A percentile compares a stretch with the other conserved stretches of the same genome.
These are phyloP conservation scores for Pythium angustatum DNA, from an alignment of 352 stramenopile genomes.

Conservation along the genomic window DNA sequence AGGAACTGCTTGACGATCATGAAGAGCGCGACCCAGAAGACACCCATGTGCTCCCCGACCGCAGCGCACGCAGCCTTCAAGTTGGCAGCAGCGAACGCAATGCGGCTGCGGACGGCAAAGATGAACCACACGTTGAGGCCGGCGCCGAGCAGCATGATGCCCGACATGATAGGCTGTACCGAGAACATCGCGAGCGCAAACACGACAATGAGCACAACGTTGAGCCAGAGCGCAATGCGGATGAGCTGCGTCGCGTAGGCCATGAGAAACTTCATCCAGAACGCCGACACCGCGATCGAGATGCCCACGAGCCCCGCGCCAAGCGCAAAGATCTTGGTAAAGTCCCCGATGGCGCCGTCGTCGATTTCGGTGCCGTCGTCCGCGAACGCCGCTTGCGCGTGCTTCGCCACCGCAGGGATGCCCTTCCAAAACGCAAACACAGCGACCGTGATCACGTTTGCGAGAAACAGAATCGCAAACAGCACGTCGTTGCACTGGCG, in stretches of 20 bases:
- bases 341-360: constrained; percentile 36
- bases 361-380: constrained; percentile 29
- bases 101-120: constrained; percentile 74
- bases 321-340: constrained; percentile 54
- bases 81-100: constrained; percentile 82
- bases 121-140: constrained; percentile 86
- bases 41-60: constrained; percentile 49
- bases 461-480: constrained; percentile 74
- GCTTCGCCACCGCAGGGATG: constrained; percentile 51
- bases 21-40: constrained; percentile 70
- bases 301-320: constrained; percentile 50
- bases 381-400: constrained; percentile 17
- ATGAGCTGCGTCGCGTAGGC: constrained; percentile 76
- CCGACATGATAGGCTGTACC: constrained; percentile 58
- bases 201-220: constrained; percentile 67
- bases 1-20: constrained; percentile 70
- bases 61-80: constrained; percentile 70
- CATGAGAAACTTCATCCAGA: constrained; percentile 84
- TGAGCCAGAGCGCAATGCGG: constrained; percentile 78
- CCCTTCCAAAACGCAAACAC: constrained; percentile 75
- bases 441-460: constrained; percentile 55
- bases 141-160: constrained; percentile 59
- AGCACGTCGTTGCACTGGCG: constrained; percentile 71
- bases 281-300: constrained; percentile 54
- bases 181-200: constrained; percentile 67